Base-by-base conservation (phyloP, 306 rosid species). In the Rubus idaeus region DNA sequence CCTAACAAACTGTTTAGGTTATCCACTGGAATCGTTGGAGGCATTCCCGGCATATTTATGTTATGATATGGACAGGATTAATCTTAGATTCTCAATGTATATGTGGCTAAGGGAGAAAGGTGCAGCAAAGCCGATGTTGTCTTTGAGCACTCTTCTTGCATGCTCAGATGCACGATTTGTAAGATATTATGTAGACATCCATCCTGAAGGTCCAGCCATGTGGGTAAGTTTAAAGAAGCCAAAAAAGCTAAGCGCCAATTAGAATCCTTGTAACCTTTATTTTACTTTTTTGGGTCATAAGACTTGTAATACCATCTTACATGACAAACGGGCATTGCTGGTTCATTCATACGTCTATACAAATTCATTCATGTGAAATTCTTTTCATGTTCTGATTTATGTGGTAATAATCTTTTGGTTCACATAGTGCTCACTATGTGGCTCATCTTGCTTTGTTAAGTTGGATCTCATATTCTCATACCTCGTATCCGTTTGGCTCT, bases 31-130 rank as follows among this genome's bases (percentile, higher is more conserved):
- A 56, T 70, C 86, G 47, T 20, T 93, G 16, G 79, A 73, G 80
- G 73, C 84, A 55, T 91, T 77, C 71, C 98, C 97, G n/a, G 46
- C 86, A 35, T 93, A 89, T 85, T 79, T 93, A 63, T 84, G 90
- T 73, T 85, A 86, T 52, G 89, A 87, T 47, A 77, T 82, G 85
- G 87, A 84, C 53, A 85, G 88, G 80, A 86, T 88, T 51, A 77
- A 72, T 65, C 75, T 77, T 12, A 81, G 96, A 77, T 81, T 88
- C 80, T 84, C 91, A n/a, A 90, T 91, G 96, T 91, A 91, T 77
- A 64, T 47, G 5, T 89, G 97, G 97, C 76, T 90, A 57, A 82
- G 80, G 85, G 87, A 86, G 75, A 91, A 80, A 64, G 80, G 86
- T 50, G 92, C 82, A 4, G 81, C 84, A 47, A 87, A 87, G 71